Base-by-base conservation (phyloP, 2,329 filamentous ascomycete species). In the Aciculosporium take region DNA sequence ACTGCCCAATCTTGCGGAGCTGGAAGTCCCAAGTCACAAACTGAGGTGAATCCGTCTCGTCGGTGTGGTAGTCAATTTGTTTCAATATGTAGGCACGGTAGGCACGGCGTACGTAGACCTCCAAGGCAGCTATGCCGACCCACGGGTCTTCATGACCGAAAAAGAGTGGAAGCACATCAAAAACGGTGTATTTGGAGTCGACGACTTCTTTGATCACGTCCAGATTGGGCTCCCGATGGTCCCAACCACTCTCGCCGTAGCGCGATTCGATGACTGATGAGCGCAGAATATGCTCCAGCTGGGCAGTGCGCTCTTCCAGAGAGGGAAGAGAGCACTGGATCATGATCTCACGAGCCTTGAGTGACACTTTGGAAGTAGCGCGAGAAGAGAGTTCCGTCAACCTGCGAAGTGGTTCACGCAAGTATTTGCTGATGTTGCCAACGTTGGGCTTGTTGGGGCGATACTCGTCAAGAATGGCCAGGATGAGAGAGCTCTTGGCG, bases 231-330 rank as follows among this genome's bases (percentile, higher is more conserved):
- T 95, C 84, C 50, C 91, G 76, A 66, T 98, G 91, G 49, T 95
- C 89, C 84, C 85, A 94, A 39, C 89, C 88, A 46, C 85, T 88
- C 72, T 98, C 91, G 45, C 91, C 91, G 56, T 98, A 98, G 51
- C 84, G 81, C n/a, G 88, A 94, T 62, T 98, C 87, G 7, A 95
- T 78, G 18, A 98, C 91, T 0, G 91, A 89, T 21, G 89, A 94
- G 45, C 88, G 84, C 42, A 98, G 72, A 49, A 98, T 98, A 63
- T 96, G 89, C 69, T 96, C 91, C 89, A 98, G 95, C 68, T 98
- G 91, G 6, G 82, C 76, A 21, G 84, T 84, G 52, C 91, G 81
- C 72, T 98, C 91, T 63, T 96, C 91, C 17, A 98, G 71, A 3
- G 91, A 98, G 15, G 91, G 91, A 59, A 98, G 75, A 41, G 91